A percentile compares a stretch with the other conserved stretches of the same genome.
Evolutionary conservation across 1,284 basidiomycete species (phyloP).

Genomic region (Austroboletus niveus): DNA sequence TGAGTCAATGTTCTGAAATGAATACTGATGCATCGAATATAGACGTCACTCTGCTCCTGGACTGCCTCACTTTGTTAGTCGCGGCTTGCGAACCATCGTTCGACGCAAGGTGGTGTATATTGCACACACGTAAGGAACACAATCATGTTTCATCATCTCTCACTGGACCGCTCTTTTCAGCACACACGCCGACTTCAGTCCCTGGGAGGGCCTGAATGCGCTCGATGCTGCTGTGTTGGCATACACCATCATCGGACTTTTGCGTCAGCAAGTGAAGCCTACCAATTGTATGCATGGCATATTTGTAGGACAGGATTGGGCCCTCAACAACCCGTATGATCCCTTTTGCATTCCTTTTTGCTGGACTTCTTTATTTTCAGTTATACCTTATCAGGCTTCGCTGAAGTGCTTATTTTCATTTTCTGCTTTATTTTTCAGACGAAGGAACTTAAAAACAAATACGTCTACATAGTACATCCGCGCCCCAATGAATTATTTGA

Average conservation of each 20-base stretch:
- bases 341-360: not conserved
- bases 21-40: not conserved
- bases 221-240: conserved; percentile 74
- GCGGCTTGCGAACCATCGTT: conserved; percentile 52
- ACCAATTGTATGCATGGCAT: conserved; percentile 66
- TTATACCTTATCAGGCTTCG: conserved; percentile 76
- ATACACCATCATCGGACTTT: conserved; percentile 65
- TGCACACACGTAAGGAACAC: conserved; percentile 52
- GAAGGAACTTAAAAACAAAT: not conserved
- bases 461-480: conserved; percentile 61
- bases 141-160: not conserved
- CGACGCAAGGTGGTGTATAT: conserved; percentile 49
- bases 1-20: not conserved
- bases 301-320: conserved; percentile 62
- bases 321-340: conserved; percentile 46
- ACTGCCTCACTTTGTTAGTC: conserved; percentile 46
- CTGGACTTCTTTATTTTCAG: conserved; percentile 33
- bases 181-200: conserved; percentile 66
- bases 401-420: conserved; percentile 44
- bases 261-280: conserved; percentile 71
- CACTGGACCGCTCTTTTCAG: conserved; percentile 30
- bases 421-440: not conserved
- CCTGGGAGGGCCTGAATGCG: conserved; percentile 76
- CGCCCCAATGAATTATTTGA: conserved; percentile 54
- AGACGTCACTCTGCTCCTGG: conserved; percentile 69